A percentile compares a stretch with the other conserved stretches of the same genome.
Evolutionary conservation across 345 rosid genomes (phyloP).

Genomic region (Eucalyptus melliodora): DNA sequence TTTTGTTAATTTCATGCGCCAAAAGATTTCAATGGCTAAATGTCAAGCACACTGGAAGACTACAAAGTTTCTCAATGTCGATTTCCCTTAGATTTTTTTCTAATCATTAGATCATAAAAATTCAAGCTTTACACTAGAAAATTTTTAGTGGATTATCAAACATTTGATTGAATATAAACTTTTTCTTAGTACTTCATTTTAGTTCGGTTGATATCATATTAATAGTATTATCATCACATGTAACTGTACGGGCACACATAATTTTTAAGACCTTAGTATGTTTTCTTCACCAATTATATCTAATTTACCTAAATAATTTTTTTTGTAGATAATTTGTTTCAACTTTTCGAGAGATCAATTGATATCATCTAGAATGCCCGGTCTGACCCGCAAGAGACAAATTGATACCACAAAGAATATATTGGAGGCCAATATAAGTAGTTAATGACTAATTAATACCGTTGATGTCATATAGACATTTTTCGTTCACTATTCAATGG

Average conservation of each 20-base stretch:
- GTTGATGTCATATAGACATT: background rate
- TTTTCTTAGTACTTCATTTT: background rate
- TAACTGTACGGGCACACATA: rapidly evolving
- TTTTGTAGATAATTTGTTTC: background rate
- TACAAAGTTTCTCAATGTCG: no score
- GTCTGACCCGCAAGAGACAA: background rate
- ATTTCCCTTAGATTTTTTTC: background rate
- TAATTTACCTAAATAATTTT: background rate
- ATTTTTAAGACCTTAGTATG: background rate
- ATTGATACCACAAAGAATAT: no score
- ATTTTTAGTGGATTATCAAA: background rate
- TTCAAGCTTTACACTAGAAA: no score
- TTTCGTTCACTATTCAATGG: rapidly evolving
- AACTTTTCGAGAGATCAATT: background rate
- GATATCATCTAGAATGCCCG: background rate
- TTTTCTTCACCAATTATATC: rapidly evolving
- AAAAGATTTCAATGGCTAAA: no score
- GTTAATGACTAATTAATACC: background rate
- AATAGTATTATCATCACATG: background rate
- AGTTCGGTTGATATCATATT: no score
- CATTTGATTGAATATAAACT: no score
- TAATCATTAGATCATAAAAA: no score
- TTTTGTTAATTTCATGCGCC: no score
- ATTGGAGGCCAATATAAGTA: background rate
- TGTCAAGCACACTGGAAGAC: no score